These are phyloP conservation scores for Lichtheimia ramosa DNA, from an alignment of 371 early-diverging fungal species.

Conservation along the genomic window DNA sequence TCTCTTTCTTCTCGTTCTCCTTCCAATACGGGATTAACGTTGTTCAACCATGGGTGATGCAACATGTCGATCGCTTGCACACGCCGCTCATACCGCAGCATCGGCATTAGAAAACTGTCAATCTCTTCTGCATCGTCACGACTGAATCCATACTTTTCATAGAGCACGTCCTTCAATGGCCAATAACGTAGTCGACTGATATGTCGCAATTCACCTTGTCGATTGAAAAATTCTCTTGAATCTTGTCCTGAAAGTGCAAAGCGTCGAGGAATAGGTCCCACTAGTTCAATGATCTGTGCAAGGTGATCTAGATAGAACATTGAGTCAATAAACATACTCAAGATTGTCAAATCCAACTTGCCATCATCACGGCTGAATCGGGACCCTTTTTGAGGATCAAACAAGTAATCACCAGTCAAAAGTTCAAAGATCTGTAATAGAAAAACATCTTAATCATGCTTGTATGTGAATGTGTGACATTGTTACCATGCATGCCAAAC, in stretches of 20 bases:
- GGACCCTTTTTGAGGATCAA: constrained; percentile 87
- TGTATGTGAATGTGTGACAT: not conserved
- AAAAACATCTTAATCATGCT: not conserved
- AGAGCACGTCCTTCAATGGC: constrained; percentile 79
- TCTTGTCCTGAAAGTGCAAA: constrained; percentile 77
- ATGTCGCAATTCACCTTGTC: constrained; percentile 77
- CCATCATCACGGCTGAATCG: constrained; percentile 91
- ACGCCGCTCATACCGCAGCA: constrained; percentile 69
- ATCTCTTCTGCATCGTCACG: constrained; percentile 60
- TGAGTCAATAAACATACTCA: not conserved
- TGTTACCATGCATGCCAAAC: constrained; percentile 89
- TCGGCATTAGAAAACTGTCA: constrained; percentile 68
- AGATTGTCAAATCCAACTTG: constrained; percentile 21
- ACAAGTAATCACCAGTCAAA: constrained; percentile 92
- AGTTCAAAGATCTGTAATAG: constrained; percentile 72
- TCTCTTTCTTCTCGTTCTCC: constrained; percentile 23
- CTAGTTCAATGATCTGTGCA: constrained; percentile 93
- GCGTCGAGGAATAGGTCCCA: constrained; percentile 80
- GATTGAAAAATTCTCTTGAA: constrained; percentile 77
- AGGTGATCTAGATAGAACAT: constrained; percentile 74
- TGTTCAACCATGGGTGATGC: constrained; percentile 64
- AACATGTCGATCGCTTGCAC: constrained; percentile 59
- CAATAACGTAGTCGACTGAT: constrained; percentile 84
- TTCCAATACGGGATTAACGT: constrained; percentile 36
- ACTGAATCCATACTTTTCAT: constrained; percentile 77